phyloP scores from a whole-genome alignment of 257 asterid genomes.

The Hygrophila difformis region DNA sequence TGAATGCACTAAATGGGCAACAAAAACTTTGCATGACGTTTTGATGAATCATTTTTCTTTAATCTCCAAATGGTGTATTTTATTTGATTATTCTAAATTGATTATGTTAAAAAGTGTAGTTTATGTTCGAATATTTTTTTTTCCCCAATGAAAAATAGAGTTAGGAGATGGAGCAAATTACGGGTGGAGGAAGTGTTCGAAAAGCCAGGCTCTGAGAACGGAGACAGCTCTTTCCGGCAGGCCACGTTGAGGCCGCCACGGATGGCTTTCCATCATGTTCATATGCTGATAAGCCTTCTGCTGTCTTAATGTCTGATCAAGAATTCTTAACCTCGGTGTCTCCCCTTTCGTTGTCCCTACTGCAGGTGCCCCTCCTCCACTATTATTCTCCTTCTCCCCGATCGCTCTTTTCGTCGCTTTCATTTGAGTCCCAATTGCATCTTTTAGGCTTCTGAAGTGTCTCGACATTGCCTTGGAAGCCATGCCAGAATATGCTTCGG shows the following conservation, averaged over 20 bases:
- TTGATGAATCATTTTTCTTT: too few relatives aligned
- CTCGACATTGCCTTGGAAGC: slow-evolving; percentile 84
- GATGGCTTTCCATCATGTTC: slow-evolving; percentile 72
- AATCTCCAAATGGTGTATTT: too few relatives aligned
- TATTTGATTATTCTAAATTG: too few relatives aligned
- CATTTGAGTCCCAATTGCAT: slow-evolving; percentile 49
- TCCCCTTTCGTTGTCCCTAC: slow-evolving; percentile 61
- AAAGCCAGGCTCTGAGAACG: slow-evolving; percentile 58
- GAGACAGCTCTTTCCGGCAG: slow-evolving; percentile 81
- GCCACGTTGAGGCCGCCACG: slow-evolving; percentile 92
- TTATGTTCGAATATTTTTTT: too few relatives aligned
- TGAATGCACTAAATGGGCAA: too few relatives aligned
- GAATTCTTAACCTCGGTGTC: slow-evolving; percentile 61
- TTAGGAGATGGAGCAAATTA: slow-evolving; percentile 17
- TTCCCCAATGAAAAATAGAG: neutral
- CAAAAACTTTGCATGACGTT: too few relatives aligned
- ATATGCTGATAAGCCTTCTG: slow-evolving; percentile 72
- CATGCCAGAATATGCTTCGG: slow-evolving; percentile 47
- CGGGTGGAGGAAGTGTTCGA: slow-evolving; percentile 98
- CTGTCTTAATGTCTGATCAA: slow-evolving; percentile 76
- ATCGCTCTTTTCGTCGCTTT: slow-evolving; percentile 53
- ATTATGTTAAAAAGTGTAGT: too few relatives aligned
- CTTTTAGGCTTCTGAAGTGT: slow-evolving; percentile 69
- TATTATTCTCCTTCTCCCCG: slow-evolving; percentile 15
- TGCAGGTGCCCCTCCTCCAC: slow-evolving; percentile 28